Evolutionary conservation across 177 flowering plant genomes (phyloP).

Genomic region (Vitis hybrid): DNA sequence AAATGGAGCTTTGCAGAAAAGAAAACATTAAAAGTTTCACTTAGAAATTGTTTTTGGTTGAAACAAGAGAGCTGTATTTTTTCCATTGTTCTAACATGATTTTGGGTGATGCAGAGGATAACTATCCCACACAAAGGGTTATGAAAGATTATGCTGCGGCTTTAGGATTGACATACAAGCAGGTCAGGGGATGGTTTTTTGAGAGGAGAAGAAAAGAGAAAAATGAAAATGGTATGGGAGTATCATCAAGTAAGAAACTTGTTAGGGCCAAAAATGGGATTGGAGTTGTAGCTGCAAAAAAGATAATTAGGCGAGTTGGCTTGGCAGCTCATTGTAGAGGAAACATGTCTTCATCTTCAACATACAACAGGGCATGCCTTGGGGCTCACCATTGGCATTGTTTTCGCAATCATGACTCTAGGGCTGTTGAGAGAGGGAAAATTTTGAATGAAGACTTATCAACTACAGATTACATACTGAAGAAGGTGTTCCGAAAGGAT

Average conservation of each 20-base stretch:
- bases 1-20: too few species aligned
- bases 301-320: slow-evolving; percentile 8
- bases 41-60: background rate
- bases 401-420: background rate
- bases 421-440: slow-evolving; percentile 15
- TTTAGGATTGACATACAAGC: slow-evolving; percentile 55
- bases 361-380: slow-evolving; percentile 6
- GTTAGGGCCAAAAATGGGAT: slow-evolving; percentile 1
- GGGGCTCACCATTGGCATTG: background rate
- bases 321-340: slow-evolving; percentile 1
- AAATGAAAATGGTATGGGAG: slow-evolving; percentile 14
- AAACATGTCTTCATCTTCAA: slow-evolving; percentile 16
- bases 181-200: slow-evolving; percentile 62
- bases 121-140: slow-evolving; percentile 41
- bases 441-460: slow-evolving; percentile 42
- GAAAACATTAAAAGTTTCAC: too few species aligned
- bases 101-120: slow-evolving; percentile 36
- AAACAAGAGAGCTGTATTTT: background rate
- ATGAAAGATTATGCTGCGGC: slow-evolving; percentile 46
- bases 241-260: slow-evolving; percentile 6
- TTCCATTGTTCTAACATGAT: background rate
- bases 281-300: slow-evolving; percentile 9
- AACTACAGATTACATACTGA: slow-evolving; percentile 55
- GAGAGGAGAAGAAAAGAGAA: slow-evolving; percentile 63
- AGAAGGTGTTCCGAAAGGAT: slow-evolving; percentile 78